These are phyloP conservation scores for Acrocalymma vagum DNA, from an alignment of 2,329 filamentous ascomycete genomes.

Conservation along the genomic window DNA sequence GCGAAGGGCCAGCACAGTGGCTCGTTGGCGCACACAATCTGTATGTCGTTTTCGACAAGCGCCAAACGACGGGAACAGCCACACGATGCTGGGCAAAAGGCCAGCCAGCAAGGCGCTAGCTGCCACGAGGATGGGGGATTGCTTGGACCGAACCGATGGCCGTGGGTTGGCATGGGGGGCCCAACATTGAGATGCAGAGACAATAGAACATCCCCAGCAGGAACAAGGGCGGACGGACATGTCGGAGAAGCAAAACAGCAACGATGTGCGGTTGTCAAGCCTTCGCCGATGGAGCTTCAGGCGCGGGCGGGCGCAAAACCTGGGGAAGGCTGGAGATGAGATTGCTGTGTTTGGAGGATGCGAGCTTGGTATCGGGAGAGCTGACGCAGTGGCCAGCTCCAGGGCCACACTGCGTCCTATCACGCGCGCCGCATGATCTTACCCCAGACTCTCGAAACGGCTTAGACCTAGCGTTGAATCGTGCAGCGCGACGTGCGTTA, in stretches of 20 bases:
- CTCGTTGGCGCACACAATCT: slow-evolving; percentile 28
- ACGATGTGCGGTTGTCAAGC: slow-evolving; percentile 6
- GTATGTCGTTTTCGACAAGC: slow-evolving; percentile 26
- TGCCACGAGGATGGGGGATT: neutral
- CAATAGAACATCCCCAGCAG: neutral
- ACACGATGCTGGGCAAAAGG: slow-evolving; percentile 17
- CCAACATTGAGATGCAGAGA: too few relatives aligned
- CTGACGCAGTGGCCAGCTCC: slow-evolving; percentile 15
- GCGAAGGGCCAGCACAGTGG: slow-evolving; percentile 22
- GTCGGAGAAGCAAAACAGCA: too few relatives aligned
- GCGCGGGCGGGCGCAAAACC: slow-evolving; percentile 22
- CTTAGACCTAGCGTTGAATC: slow-evolving; percentile 21
- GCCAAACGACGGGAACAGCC: slow-evolving; percentile 31
- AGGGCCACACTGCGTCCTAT: slow-evolving; percentile 3
- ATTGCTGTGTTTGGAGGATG: slow-evolving; percentile 25
- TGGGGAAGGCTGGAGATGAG: slow-evolving; percentile 31
- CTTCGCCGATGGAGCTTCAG: slow-evolving; percentile 27
- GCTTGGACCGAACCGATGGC: too few relatives aligned
- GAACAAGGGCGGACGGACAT: neutral
- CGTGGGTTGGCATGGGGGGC: too few relatives aligned
- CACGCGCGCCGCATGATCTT: slow-evolving; percentile 13
- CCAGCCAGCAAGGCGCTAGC: slow-evolving; percentile 1
- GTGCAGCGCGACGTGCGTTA: slow-evolving; percentile 11
- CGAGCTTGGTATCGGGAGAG: slow-evolving; percentile 21
- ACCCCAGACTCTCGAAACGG: slow-evolving; percentile 28